A percentile compares a stretch with the other conserved stretches of the same genome.
Conservation (phyloP, 2,329 filamentous ascomycete genomes). For the Lizonia empirigonia region DNA sequence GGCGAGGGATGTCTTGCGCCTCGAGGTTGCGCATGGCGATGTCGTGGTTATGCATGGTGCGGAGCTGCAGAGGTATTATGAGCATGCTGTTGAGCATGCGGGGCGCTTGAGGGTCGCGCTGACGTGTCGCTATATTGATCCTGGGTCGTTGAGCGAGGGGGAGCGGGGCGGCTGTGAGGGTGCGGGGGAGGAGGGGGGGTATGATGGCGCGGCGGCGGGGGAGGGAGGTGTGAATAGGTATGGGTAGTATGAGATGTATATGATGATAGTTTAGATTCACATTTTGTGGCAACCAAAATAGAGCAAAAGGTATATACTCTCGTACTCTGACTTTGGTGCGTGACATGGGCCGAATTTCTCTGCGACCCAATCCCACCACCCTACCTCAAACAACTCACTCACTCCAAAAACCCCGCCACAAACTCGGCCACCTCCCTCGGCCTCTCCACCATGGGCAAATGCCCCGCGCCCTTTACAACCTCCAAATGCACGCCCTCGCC, state of each 20-base stretch:
- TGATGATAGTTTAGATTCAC: too few relatives aligned
- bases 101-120: conserved; percentile 62
- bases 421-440: conserved; percentile 70
- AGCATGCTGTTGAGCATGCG: conserved; percentile 61
- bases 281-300: too few relatives aligned
- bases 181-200: conserved; percentile 39
- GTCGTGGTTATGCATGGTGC: conserved; percentile 68
- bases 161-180: conserved; percentile 50
- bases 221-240: background rate
- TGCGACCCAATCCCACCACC: background rate
- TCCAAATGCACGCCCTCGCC: conserved; percentile 61
- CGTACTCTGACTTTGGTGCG: too few relatives aligned
- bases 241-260: too few relatives aligned
- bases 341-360: too few relatives aligned
- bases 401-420: conserved; percentile 59
- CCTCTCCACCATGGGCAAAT: conserved; percentile 83
- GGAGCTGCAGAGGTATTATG: conserved; percentile 64
- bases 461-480: conserved; percentile 72
- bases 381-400: background rate
- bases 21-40: conserved; percentile 66
- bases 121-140: conserved; percentile 60
- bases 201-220: conserved; percentile 39
- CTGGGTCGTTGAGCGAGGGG: conserved; percentile 44
- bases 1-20: conserved; percentile 48
- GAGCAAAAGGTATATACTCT: too few relatives aligned